Conservation (phyloP, 176 grass and related monocot species). For the Musa schizocarpa region DNA sequence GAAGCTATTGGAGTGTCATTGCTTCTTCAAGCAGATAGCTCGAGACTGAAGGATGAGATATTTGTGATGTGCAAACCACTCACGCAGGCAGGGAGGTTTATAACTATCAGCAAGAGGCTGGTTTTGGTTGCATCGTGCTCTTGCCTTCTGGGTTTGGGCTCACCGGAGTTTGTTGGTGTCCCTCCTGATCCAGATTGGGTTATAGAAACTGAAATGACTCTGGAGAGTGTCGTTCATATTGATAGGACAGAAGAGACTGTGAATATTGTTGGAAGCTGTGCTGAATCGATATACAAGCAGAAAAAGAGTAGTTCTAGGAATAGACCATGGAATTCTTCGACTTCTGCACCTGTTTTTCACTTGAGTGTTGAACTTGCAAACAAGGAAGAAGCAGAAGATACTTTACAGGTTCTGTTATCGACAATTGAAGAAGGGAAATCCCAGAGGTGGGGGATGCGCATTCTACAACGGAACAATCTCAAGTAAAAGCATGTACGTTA, state of each 20-base stretch:
- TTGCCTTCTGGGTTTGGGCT: constrained; percentile 46
- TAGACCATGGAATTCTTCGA: constrained; percentile 38
- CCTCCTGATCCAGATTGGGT: constrained; percentile 67
- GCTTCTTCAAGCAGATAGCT: constrained; percentile 60
- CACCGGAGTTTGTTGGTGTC: constrained; percentile 54
- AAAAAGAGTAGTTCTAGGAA: constrained; percentile 38
- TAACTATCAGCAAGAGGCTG: constrained; percentile 56
- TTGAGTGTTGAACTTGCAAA: constrained; percentile 53
- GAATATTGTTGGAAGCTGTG: constrained; percentile 85
- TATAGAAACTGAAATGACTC: constrained; percentile 65
- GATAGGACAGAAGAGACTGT: constrained; percentile 65
- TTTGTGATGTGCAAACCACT: constrained; percentile 84
- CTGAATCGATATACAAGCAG: constrained; percentile 53
- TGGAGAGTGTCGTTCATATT: constrained; percentile 76
- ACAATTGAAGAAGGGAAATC: constrained; percentile 61
- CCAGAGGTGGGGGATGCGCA: constrained; percentile 10
- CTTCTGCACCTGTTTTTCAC: constrained; percentile 62
- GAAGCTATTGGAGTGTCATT: constrained; percentile 66
- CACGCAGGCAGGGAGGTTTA: constrained; percentile 47
- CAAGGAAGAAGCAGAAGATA: constrained; percentile 64
- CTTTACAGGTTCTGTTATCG: constrained; percentile 42
- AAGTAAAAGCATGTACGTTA: background rate
- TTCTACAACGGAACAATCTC: constrained; percentile 18
- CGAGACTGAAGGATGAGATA: constrained; percentile 63
- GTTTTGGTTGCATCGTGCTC: constrained; percentile 51